Evolutionary conservation across 169 alveolate genomes (phyloP).

Genomic region (Toxoplasma gondii): DNA sequence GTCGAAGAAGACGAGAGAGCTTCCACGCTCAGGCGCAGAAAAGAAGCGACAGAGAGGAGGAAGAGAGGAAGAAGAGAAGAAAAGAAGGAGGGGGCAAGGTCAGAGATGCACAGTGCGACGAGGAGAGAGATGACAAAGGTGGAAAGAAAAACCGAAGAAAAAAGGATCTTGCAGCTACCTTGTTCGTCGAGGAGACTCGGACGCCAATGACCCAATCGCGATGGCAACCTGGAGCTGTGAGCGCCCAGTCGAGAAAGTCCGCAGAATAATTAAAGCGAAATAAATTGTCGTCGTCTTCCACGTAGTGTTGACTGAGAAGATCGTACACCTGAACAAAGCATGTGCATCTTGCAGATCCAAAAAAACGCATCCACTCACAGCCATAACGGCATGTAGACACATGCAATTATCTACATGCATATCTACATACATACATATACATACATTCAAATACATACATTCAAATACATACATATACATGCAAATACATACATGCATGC

Average conservation of each 20-base stretch:
- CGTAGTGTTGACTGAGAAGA: constrained; percentile 93
- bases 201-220: constrained; percentile 95
- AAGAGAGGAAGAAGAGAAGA: background rate
- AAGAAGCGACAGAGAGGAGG: background rate
- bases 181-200: constrained; percentile 70
- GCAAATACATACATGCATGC: background rate
- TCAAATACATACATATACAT: background rate
- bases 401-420: background rate
- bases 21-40: background rate
- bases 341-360: constrained; percentile 78
- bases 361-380: background rate
- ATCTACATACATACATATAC: background rate
- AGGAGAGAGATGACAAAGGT: too few relatives aligned
- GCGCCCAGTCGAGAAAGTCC: constrained; percentile 96
- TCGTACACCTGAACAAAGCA: constrained; percentile 82
- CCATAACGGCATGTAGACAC: background rate
- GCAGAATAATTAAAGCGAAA: constrained; percentile 97
- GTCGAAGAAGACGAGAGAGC: background rate
- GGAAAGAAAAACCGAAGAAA: background rate
- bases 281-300: constrained; percentile 96
- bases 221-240: constrained; percentile 78
- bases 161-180: constrained; percentile 22
- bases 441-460: background rate
- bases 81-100: background rate
- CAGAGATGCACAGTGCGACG: too few relatives aligned